phyloP scores from a whole-genome alignment of 2,329 filamentous ascomycete species.

The Diaporthe sp. region DNA sequence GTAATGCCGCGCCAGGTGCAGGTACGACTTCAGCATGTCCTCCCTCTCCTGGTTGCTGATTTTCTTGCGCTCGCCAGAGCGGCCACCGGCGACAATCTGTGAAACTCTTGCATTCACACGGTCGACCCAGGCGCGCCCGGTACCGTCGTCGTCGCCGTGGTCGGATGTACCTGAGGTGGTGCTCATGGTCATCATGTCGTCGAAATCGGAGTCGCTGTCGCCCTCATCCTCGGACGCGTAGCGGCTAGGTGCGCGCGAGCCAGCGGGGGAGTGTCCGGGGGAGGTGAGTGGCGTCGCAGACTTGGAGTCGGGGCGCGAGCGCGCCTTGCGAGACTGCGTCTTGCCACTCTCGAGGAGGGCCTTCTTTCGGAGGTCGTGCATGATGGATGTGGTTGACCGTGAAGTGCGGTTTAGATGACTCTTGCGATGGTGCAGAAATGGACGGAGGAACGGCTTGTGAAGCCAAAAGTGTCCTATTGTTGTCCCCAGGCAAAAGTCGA shows the following conservation, averaged over 20 bases:
- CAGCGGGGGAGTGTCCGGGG: constrained; percentile 67
- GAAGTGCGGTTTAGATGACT: not conserved
- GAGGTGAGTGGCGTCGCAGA: constrained; percentile 70
- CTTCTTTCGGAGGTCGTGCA: constrained; percentile 77
- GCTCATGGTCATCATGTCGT: constrained; percentile 61
- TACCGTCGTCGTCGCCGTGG: constrained; percentile 69
- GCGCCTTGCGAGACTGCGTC: constrained; percentile 78
- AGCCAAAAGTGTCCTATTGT: not conserved
- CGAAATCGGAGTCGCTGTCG: constrained; percentile 64
- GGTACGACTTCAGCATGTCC: constrained; percentile 71
- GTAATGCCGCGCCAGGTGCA: constrained; percentile 75
- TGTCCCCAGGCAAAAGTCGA: not conserved
- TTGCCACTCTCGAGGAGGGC: constrained; percentile 78
- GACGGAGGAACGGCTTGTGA: not conserved
- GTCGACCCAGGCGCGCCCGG: constrained; percentile 67
- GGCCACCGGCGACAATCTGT: constrained; percentile 62
- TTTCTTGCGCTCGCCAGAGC: constrained; percentile 74
- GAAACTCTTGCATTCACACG: constrained; percentile 76
- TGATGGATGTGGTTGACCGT: constrained; percentile 47
- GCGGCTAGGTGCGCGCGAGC: constrained; percentile 71
- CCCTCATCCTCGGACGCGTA: constrained; percentile 74
- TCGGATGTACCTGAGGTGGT: constrained; percentile 73
- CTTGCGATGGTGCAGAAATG: not conserved
- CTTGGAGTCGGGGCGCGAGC: constrained; percentile 66
- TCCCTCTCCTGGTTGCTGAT: constrained; percentile 80